phyloP scores from a whole-genome alignment of 2,329 filamentous ascomycete species.

The Lachnellula suecica region DNA sequence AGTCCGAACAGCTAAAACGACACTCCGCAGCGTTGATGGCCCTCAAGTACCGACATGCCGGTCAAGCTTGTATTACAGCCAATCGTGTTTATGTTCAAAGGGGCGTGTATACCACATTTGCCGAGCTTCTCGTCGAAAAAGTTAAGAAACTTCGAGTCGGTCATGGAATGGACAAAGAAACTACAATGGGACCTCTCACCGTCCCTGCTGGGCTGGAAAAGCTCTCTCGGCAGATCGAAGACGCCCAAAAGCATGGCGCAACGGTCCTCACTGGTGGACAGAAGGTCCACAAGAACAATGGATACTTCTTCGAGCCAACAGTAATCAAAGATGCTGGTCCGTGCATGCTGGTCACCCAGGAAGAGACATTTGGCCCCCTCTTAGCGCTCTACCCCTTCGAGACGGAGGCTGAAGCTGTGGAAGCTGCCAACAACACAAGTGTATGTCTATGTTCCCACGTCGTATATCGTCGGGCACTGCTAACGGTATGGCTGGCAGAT shows the following conservation, averaged over 20 bases:
- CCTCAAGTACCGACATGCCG: conserved; percentile 59
- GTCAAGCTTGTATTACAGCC: conserved; percentile 64
- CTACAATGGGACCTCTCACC: conserved; percentile 61
- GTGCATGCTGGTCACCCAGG: conserved; percentile 55
- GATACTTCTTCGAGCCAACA: conserved; percentile 71
- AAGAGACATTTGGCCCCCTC: conserved; percentile 67
- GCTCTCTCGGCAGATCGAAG: conserved; percentile 57
- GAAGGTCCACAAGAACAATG: conserved; percentile 45
- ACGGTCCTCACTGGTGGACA: conserved; percentile 61
- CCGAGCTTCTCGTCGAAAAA: conserved; percentile 51
- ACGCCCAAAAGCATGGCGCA: conserved; percentile 63
- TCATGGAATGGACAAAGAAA: conserved; percentile 56
- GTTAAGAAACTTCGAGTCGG: conserved; percentile 57
- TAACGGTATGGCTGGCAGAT: conserved; percentile 39
- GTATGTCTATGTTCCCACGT: conserved; percentile 16
- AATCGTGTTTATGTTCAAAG: conserved; percentile 65
- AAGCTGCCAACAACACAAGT: conserved; percentile 55
- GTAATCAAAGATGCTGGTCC: conserved; percentile 58
- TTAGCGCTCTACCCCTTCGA: conserved; percentile 64
- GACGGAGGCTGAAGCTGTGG: conserved; percentile 62
- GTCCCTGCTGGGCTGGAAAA: conserved; percentile 56
- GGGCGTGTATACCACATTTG: conserved; percentile 60
- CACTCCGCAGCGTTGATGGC: conserved; percentile 42
- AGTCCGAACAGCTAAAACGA: no score
- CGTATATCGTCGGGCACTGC: no score